Percentiles rank a stretch among this genome's conserved stretches.
phyloP scores from a whole-genome alignment of 805 yeast genomes.

The Priceomyces carsonii region DNA sequence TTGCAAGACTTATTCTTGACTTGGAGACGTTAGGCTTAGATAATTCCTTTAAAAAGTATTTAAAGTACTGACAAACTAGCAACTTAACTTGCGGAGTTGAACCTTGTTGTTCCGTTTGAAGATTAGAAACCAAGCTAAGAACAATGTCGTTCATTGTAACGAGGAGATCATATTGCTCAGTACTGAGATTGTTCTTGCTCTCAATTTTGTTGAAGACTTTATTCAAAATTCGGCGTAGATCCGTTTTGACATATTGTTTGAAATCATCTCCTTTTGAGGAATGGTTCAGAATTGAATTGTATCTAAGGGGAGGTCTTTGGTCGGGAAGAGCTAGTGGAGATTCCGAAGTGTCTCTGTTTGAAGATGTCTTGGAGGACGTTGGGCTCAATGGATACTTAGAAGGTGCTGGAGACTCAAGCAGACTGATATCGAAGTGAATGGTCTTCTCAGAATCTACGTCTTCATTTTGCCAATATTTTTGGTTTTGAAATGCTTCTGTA shows the following conservation, averaged over 20 bases:
- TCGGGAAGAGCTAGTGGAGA: conserved; percentile 15
- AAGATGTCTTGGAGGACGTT: conserved; percentile 13
- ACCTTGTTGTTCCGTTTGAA: conserved; percentile 13
- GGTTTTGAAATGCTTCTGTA: conserved; percentile 36
- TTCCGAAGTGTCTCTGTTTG: conserved; percentile 21
- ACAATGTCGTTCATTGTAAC: conserved; percentile 38
- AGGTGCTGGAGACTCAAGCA: conserved; percentile 17
- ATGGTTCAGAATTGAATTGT: conserved; percentile 8
- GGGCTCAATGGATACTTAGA: conserved; percentile 10
- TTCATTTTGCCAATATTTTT: conserved; percentile 27
- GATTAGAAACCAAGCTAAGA: conserved; percentile 25
- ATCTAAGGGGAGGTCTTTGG: conserved; percentile 10
- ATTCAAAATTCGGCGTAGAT: conserved; percentile 37
- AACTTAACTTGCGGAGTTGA: conserved; percentile 22
- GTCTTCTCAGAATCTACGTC: conserved; percentile 11
- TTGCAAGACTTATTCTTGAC: conserved; percentile 22
- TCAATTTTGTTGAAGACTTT: conserved; percentile 43
- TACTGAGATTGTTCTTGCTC: conserved; percentile 26
- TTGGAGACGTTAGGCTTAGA: conserved; percentile 15
- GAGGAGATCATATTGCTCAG: conserved; percentile 36
- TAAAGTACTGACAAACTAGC: conserved; percentile 38
- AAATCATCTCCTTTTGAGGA: conserved; percentile 18
- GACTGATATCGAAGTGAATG: conserved; percentile 39
- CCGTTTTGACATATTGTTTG: conserved; percentile 18
- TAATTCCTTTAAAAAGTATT: conserved; percentile 40